These are phyloP conservation scores for Alectoria sarmentosa DNA, from an alignment of 495 filamentous ascomycete genomes.

Conservation along the genomic window DNA sequence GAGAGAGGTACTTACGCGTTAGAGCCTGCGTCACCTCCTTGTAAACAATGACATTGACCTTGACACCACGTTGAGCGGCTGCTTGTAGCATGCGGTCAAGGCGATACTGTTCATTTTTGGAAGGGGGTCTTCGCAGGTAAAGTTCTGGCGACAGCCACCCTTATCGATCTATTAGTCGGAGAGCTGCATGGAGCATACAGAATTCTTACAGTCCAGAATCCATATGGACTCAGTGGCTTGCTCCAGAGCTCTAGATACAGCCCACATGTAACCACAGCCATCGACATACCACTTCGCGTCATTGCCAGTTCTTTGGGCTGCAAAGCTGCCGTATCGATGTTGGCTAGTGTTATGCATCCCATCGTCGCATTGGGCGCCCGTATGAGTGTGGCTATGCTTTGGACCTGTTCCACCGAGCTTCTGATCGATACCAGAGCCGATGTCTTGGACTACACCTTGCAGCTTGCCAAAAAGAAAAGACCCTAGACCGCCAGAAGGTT, in stretches of 20 bases:
- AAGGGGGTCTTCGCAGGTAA: conserved; percentile 80
- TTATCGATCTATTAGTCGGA: conserved; percentile 1
- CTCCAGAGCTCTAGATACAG: conserved; percentile 78
- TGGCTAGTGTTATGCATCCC: conserved; percentile 39
- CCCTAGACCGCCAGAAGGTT: conserved; percentile 33
- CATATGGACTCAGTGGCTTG: conserved; percentile 77
- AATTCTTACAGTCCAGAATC: conserved; percentile 72
- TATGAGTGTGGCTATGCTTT: conserved; percentile 44
- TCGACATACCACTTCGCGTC: conserved; percentile 90
- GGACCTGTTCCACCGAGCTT: conserved; percentile 33
- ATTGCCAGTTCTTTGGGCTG: conserved; percentile 56
- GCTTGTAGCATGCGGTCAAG: conserved; percentile 83
- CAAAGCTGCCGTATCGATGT: conserved; percentile 78
- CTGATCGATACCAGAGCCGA: conserved; percentile 45
- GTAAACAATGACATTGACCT: conserved; percentile 87
- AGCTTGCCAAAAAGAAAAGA: conserved; percentile 50
- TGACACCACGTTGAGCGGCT: conserved; percentile 82
- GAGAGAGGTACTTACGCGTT: conserved; percentile 60
- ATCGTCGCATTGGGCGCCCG: conserved; percentile 41
- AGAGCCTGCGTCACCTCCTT: conserved; percentile 87
- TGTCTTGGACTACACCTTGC: conserved; percentile 44
- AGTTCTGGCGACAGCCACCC: conserved; percentile 88
- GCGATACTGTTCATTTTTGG: conserved; percentile 75
- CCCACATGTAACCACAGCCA: conserved; percentile 87
- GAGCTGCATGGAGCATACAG: background rate